phyloP scores from a whole-genome alignment of 768 basidiomycete genomes.

The Hericium erinaceus region DNA sequence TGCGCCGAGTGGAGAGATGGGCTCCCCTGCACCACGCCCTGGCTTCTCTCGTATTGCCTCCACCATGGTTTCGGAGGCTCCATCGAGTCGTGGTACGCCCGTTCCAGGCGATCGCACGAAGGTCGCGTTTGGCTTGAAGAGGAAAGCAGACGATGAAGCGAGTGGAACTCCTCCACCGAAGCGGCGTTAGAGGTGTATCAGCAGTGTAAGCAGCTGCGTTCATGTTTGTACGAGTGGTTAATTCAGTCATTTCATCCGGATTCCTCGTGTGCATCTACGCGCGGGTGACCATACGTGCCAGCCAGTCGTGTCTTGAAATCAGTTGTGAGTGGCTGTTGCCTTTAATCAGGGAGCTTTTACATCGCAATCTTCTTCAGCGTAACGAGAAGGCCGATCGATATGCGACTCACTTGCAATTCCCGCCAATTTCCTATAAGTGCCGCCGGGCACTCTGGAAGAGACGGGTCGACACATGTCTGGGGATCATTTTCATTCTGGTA shows the following conservation, averaged over 20 bases:
- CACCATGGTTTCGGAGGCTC: slow-evolving; percentile 37
- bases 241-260: background rate
- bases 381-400: too few relatives aligned
- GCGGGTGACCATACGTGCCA: too few relatives aligned
- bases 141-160: slow-evolving; percentile 71
- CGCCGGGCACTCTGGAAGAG: too few relatives aligned
- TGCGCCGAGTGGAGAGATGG: slow-evolving; percentile 30
- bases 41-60: slow-evolving; percentile 74
- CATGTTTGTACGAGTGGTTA: background rate
- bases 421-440: too few relatives aligned
- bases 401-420: too few relatives aligned
- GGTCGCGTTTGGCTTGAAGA: slow-evolving; percentile 67
- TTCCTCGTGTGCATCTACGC: background rate
- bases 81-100: slow-evolving; percentile 39
- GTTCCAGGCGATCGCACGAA: slow-evolving; percentile 59
- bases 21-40: slow-evolving; percentile 59
- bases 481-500: too few relatives aligned
- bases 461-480: too few relatives aligned
- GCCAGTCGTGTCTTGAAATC: too few relatives aligned
- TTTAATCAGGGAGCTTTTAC: too few relatives aligned
- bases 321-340: too few relatives aligned
- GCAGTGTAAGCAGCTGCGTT: background rate
- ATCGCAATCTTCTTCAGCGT: too few relatives aligned
- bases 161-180: slow-evolving; percentile 60
- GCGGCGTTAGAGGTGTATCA: slow-evolving; percentile 19